Base-by-base conservation (phyloP, 73 alveolate species). In the Urostyla sp. region DNA sequence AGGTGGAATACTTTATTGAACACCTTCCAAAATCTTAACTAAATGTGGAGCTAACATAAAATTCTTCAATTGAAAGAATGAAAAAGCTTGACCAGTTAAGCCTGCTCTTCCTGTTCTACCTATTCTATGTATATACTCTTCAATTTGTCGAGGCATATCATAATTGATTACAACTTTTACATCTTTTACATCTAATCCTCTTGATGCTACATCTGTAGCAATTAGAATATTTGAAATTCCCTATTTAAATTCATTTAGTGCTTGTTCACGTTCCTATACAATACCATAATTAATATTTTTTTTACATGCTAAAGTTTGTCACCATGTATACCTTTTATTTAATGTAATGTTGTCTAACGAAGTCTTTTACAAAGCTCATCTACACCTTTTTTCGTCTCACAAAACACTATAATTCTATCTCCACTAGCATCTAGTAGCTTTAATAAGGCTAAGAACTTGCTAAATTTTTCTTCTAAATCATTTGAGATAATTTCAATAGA, bases 91-190 rank as follows among this genome's bases (percentile, higher is more conserved):
- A 38, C 97, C 97, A 18, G 66, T 58, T 32, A 90, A 81, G 21
- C 99, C 99, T 0, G 99, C 99, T 61, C 99, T 88, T 3, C 98
- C 99, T 16, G 99, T 97, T 67, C 99, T 94, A 26, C 99, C 99
- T 13, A 97, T 96, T 46, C 99, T 85, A 61, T 97, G 99, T 53
- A 97, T 94, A 82, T 97, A 97, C 80, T 95, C 99, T 88, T 97
- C 97, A 1, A 96, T 87, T 78, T 94, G 95, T 75, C 74, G 80
- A 21, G 99, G 99, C 92, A 94, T 75, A 74, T 97, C 99, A 77
- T 91, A 94, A 91, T 97, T 97, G 44, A 97, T 92, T 43, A 97
- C 98, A 52, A 58, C 80, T 69, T 84, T 95, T 27, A 97, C 95
- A 69, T 94, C 95, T n/a, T 96, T 94, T 60, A 97, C 92, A 90